Conservation (phyloP, 1,139 yeast species). For the Debaryomycetaceae sp. region DNA sequence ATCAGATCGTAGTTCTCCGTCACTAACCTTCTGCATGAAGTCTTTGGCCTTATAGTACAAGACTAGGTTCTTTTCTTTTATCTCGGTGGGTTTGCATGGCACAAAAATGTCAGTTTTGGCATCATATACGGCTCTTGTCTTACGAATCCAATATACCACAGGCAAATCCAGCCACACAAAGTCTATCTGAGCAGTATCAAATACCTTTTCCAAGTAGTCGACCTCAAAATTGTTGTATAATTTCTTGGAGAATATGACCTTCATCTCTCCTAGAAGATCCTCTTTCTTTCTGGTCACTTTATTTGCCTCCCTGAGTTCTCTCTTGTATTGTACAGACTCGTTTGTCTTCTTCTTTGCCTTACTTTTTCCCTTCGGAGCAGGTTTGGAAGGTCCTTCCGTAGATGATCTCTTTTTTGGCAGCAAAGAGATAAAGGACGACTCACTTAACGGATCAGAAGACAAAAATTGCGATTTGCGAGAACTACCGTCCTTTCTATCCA, state of each 20-base stretch:
- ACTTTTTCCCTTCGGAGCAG: constrained; percentile 2
- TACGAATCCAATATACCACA: constrained; percentile 34
- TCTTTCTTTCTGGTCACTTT: constrained; percentile 45
- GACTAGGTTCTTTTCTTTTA: constrained; percentile 42
- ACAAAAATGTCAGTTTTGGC: constrained; percentile 46
- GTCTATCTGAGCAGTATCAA: constrained; percentile 12
- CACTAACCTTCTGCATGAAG: constrained; percentile 34
- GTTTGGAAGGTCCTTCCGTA: constrained; percentile 6
- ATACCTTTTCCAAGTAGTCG: constrained; percentile 10
- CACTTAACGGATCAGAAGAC: constrained; percentile 8
- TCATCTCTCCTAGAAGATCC: constrained; percentile 51
- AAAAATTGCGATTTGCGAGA: not conserved
- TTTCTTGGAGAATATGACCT: constrained; percentile 26
- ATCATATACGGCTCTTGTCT: constrained; percentile 40
- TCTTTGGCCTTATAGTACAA: constrained; percentile 46
- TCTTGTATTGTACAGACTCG: constrained; percentile 16
- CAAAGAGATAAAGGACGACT: constrained; percentile 8
- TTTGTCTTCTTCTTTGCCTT: not conserved
- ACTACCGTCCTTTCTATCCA: not conserved
- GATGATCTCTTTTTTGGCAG: constrained; percentile 3
- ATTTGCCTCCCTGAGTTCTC: constrained; percentile 49
- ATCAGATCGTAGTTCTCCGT: constrained; percentile 14
- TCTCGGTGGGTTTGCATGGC: constrained; percentile 43
- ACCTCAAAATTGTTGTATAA: constrained; percentile 10
- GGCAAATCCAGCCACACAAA: constrained; percentile 17